A percentile compares a stretch with the other conserved stretches of the same genome.
Conservation (phyloP, 805 yeast species). For the Debaryomyces prosopidis region DNA sequence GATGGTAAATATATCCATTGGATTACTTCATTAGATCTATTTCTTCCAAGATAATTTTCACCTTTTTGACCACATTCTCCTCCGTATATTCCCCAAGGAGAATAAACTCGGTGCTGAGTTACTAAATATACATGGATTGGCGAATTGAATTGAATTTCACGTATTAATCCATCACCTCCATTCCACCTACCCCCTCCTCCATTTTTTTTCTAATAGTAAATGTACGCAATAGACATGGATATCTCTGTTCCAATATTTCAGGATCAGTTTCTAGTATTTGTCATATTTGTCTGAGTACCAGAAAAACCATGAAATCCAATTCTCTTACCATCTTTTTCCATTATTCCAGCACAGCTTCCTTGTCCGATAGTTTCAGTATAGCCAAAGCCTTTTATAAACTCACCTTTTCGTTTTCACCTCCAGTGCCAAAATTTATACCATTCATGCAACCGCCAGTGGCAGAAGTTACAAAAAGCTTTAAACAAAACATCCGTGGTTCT, state of each 20-base stretch:
- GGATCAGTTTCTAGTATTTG: slow-evolving; percentile 28
- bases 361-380: slow-evolving; percentile 19
- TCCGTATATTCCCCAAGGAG: slow-evolving; percentile 33
- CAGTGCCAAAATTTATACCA: slow-evolving; percentile 20
- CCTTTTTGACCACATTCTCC: slow-evolving; percentile 36
- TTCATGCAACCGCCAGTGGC: slow-evolving; percentile 16
- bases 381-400: slow-evolving; percentile 17
- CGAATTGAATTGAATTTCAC: slow-evolving; percentile 19
- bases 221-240: slow-evolving; percentile 16
- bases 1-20: slow-evolving; percentile 41
- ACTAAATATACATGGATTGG: slow-evolving; percentile 19
- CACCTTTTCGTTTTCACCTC: slow-evolving; percentile 16
- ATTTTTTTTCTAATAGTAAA: slow-evolving; percentile 12
- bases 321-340: slow-evolving; percentile 9
- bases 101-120: slow-evolving; percentile 21
- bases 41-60: slow-evolving; percentile 15
- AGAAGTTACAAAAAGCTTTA: slow-evolving; percentile 17
- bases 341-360: slow-evolving; percentile 19
- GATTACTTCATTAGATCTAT: slow-evolving; percentile 14
- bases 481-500: slow-evolving; percentile 18
- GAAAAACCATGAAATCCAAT: slow-evolving; percentile 18
- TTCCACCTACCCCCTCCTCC: slow-evolving; percentile 10
- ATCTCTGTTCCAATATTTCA: slow-evolving; percentile 21
- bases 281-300: slow-evolving; percentile 50
- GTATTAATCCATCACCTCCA: slow-evolving; percentile 22